Percentiles rank a stretch among this genome's conserved stretches.
These are phyloP conservation scores for Fusarium haematococcum DNA, from an alignment of 2,329 filamentous ascomycete genomes.

Conservation along the genomic window DNA sequence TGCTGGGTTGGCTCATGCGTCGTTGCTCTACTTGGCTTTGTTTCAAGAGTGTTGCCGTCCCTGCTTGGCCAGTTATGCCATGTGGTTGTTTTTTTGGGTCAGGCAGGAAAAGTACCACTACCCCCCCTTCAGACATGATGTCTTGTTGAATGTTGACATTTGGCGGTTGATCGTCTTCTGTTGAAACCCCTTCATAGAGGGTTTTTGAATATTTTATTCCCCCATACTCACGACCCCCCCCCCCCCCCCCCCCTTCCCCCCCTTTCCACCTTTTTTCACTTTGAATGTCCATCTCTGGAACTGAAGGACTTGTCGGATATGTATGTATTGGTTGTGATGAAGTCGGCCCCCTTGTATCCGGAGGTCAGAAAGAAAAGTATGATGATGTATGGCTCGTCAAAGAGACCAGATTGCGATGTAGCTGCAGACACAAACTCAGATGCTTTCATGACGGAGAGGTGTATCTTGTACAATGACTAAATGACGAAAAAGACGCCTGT, in stretches of 20 bases:
- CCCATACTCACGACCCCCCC: no score
- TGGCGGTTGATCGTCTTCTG: not conserved
- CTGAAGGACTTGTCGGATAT: not conserved
- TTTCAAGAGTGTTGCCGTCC: constrained; percentile 9
- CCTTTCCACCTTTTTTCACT: not conserved
- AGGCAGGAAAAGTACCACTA: constrained; percentile 1
- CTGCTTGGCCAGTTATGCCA: not conserved
- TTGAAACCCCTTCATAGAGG: not conserved
- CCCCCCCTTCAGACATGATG: not conserved
- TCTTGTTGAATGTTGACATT: not conserved
- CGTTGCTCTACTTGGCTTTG: constrained; percentile 3
- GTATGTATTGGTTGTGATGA: not conserved
- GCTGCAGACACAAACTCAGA: not conserved
- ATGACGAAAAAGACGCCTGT: not conserved
- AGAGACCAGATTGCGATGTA: not conserved
- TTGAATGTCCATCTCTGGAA: not conserved
- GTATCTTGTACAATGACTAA: not conserved
- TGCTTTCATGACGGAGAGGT: not conserved
- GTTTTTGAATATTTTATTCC: not conserved
- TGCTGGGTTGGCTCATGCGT: constrained; percentile 2
- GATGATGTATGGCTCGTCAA: not conserved
- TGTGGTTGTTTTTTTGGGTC: not conserved
- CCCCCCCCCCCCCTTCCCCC: no score
- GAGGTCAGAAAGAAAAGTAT: not conserved
- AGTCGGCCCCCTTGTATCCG: no score